Evolutionary conservation across 768 basidiomycete species (phyloP).

Genomic region (Boletus vermiculosoides): DNA sequence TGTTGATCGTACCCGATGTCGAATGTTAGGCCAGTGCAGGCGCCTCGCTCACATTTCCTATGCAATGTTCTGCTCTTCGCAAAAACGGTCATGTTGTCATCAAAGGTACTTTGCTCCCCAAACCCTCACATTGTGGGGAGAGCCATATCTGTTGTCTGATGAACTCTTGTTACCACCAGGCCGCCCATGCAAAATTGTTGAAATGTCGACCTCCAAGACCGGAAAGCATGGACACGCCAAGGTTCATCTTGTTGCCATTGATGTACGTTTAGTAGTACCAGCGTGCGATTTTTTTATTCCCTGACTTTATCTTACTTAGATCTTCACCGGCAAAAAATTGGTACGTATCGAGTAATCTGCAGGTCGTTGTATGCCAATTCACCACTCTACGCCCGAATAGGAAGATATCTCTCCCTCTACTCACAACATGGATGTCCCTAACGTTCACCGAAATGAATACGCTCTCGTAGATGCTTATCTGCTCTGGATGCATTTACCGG

Average conservation of each 20-base stretch:
- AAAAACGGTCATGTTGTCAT: conserved; percentile 95
- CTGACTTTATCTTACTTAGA: conserved; percentile 47
- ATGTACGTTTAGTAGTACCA: conserved; percentile 56
- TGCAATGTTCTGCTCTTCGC: conserved; percentile 96
- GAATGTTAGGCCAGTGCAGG: conserved; percentile 59
- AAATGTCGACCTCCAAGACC: conserved; percentile 99
- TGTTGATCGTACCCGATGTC: conserved; percentile 20
- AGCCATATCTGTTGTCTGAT: conserved; percentile 5
- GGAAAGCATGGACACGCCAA: conserved; percentile 99
- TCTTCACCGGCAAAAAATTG: conserved; percentile 98
- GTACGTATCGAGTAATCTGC: conserved; percentile 42
- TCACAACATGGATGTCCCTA: conserved; percentile 99
- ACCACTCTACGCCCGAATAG: conserved; percentile 38
- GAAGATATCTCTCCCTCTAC: conserved; percentile 96
- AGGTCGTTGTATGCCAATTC: not conserved
- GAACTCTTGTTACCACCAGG: conserved; percentile 36
- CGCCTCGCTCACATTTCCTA: conserved; percentile 78
- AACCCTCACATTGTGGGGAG: not conserved
- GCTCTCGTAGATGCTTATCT: conserved; percentile 58
- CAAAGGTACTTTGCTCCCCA: conserved; percentile 53
- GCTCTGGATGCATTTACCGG: not conserved
- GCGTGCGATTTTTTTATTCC: not conserved
- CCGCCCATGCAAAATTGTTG: conserved; percentile 97
- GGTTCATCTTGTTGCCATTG: conserved; percentile 95
- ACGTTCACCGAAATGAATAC: conserved; percentile 89